A percentile compares a stretch with the other conserved stretches of the same genome.
Evolutionary conservation across 306 rosid species (phyloP).

Genomic region (Argentina anserina): DNA sequence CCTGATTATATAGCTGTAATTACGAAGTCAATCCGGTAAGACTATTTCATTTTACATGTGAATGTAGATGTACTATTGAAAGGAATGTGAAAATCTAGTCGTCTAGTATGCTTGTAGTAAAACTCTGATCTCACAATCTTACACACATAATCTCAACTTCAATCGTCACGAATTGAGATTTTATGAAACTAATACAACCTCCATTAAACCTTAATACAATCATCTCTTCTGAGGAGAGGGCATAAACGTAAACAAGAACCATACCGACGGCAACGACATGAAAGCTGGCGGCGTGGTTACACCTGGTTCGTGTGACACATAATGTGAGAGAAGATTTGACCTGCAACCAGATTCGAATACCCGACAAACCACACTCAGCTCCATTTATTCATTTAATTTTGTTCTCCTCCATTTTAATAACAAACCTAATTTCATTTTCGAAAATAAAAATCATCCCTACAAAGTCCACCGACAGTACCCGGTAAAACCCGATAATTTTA

Average conservation of each 20-base stretch:
- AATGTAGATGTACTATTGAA: no score
- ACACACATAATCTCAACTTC: neutral
- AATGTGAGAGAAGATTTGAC: constrained; percentile 29
- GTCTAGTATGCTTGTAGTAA: no score
- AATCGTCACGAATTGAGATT: neutral
- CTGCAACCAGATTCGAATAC: constrained; percentile 46
- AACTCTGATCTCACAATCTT: no score
- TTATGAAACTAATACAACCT: no score
- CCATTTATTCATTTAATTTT: constrained; percentile 20
- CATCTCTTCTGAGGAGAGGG: neutral
- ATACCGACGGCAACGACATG: neutral
- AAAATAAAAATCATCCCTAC: neutral
- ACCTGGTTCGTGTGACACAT: constrained; percentile 28
- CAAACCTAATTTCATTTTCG: neutral
- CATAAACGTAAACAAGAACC: neutral
- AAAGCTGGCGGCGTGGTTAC: constrained; percentile 18
- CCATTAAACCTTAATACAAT: no score
- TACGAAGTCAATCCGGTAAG: no score
- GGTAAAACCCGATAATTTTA: constrained; percentile 7
- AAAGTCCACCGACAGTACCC: constrained; percentile 47
- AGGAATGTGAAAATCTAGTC: no score
- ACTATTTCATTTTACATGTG: no score
- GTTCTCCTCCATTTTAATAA: neutral
- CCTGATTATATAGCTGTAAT: no score
- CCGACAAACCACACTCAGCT: constrained; percentile 36